Evolutionary conservation across 768 basidiomycete genomes (phyloP).

Genomic region (Pholiota molesta): DNA sequence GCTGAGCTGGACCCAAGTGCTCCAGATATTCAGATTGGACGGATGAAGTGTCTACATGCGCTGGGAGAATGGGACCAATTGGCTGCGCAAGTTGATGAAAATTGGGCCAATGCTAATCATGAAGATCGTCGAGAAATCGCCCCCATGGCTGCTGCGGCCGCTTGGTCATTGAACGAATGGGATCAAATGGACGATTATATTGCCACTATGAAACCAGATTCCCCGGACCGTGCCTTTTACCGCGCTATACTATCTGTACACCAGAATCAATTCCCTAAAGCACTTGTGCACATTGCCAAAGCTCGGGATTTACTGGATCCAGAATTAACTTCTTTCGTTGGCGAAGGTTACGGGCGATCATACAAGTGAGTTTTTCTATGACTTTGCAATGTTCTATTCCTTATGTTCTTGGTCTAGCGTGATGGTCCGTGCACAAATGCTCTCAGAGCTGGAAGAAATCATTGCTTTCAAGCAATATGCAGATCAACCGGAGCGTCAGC

Average conservation of each 20-base stretch:
- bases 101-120: conserved; percentile 81
- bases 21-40: conserved; percentile 80
- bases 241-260: conserved; percentile 95
- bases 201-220: conserved; percentile 88
- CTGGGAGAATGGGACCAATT: conserved; percentile 97
- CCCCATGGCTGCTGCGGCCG: conserved; percentile 95
- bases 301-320: conserved; percentile 92
- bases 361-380: conserved; percentile 72
- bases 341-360: conserved; percentile 95
- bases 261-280: conserved; percentile 94
- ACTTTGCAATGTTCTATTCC: not conserved
- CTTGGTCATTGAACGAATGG: conserved; percentile 97
- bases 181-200: conserved; percentile 99
- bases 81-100: conserved; percentile 81
- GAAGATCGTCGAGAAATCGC: conserved; percentile 92
- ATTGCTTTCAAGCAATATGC: conserved; percentile 93
- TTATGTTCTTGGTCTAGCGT: conserved; percentile 51
- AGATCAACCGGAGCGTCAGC: conserved; percentile 93
- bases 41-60: conserved; percentile 95
- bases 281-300: conserved; percentile 85
- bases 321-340: conserved; percentile 88
- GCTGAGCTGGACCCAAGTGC: conserved; percentile 74
- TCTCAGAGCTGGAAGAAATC: conserved; percentile 97
- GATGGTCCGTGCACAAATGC: conserved; percentile 97
- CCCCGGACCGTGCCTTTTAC: conserved; percentile 94